Evolutionary conservation across 2,329 filamentous ascomycete species (phyloP).

Genomic region (Chaetomium sp.): DNA sequence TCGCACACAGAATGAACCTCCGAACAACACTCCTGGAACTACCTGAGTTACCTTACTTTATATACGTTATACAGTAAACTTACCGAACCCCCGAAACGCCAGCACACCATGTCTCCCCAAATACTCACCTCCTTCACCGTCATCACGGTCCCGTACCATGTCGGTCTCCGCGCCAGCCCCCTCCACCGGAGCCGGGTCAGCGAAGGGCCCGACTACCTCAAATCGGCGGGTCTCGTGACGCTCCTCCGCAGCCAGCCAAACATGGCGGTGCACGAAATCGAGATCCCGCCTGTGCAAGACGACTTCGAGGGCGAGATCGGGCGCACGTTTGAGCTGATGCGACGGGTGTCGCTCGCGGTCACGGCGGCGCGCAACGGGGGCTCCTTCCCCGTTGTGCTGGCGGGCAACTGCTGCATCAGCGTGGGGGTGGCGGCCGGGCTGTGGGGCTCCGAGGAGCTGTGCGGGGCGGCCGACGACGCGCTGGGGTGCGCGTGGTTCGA

Average conservation of each 20-base stretch:
- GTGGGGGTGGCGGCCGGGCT: conserved; percentile 44
- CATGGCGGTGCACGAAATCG: conserved; percentile 35
- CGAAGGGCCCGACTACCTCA: conserved; percentile 38
- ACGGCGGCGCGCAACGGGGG: conserved; percentile 32
- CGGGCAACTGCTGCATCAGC: conserved; percentile 45
- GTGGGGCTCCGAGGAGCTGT: conserved; percentile 14
- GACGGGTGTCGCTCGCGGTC: conserved; percentile 42
- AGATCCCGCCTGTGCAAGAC: conserved; percentile 37
- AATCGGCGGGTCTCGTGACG: conserved; percentile 37
- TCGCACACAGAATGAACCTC: no score
- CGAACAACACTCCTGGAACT: no score
- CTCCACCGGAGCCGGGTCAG: conserved; percentile 36
- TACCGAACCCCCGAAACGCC: background rate
- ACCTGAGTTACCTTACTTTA: no score
- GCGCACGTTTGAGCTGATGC: conserved; percentile 44
- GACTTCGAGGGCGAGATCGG: conserved; percentile 46
- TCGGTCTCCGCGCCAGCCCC: conserved; percentile 38
- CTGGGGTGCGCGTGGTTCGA: conserved; percentile 47
- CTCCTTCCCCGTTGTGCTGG: conserved; percentile 45
- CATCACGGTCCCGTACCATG: conserved; percentile 46
- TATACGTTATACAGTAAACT: background rate
- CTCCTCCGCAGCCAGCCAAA: conserved; percentile 34
- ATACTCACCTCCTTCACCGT: conserved; percentile 37
- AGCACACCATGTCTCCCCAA: background rate
- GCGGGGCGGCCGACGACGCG: conserved; percentile 17